phyloP scores from a whole-genome alignment of 306 rosid genomes.

The Mimosa pudica region DNA sequence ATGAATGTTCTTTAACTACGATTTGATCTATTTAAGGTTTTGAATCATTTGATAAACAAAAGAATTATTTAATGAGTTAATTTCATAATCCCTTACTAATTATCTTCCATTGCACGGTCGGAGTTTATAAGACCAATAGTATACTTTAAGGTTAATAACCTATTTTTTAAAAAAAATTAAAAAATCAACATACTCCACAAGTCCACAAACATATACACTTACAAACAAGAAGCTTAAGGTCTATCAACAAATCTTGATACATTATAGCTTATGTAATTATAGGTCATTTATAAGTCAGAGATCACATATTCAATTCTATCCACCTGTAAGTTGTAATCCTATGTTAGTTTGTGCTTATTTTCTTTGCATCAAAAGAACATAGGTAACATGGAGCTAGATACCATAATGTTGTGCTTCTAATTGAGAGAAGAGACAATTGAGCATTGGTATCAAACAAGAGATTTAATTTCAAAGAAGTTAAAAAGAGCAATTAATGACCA shows the following conservation, averaged over 20 bases:
- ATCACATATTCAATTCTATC: too few species aligned
- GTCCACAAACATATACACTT: background rate
- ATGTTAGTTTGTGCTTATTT: too few species aligned
- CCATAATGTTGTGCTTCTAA: background rate
- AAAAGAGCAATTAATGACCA: background rate
- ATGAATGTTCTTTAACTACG: background rate
- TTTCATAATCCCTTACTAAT: background rate
- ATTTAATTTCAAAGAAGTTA: too few species aligned
- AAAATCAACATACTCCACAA: background rate
- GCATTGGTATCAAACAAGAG: too few species aligned
- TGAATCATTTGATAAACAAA: background rate
- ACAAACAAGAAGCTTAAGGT: background rate
- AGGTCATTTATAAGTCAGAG: too few species aligned
- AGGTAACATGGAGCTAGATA: too few species aligned
- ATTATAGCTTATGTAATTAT: too few species aligned
- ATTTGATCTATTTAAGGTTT: background rate
- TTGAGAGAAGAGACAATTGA: background rate
- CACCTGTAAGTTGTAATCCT: too few species aligned
- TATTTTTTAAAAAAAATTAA: background rate
- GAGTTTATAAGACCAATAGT: background rate
- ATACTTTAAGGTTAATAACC: background rate
- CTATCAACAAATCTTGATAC: background rate
- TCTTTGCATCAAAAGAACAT: too few species aligned
- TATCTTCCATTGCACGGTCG: background rate
- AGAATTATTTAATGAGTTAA: background rate